These are phyloP conservation scores for Podospora comata DNA, from an alignment of 495 filamentous ascomycete genomes.

Conservation along the genomic window DNA sequence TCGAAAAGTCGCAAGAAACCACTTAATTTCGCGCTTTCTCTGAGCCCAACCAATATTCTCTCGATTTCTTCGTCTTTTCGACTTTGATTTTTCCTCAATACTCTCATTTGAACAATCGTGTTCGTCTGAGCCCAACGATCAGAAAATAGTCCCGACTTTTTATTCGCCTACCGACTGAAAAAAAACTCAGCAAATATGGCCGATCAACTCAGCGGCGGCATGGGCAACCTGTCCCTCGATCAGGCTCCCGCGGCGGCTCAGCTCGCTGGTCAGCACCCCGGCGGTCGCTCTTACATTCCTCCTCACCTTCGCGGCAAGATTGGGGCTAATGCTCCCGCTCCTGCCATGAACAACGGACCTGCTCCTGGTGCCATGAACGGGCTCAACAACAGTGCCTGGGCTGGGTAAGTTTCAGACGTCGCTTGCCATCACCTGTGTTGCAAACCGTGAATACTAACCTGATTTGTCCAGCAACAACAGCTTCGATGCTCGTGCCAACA, in stretches of 20 bases:
- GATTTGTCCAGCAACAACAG: slow-evolving; percentile 38
- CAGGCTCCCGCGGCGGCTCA: slow-evolving; percentile 61
- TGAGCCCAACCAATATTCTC: slow-evolving; percentile 25
- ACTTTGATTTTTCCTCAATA: slow-evolving; percentile 27
- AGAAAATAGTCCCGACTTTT: not conserved
- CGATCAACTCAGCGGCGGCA: slow-evolving; percentile 89
- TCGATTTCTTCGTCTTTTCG: slow-evolving; percentile 35
- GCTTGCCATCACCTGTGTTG: slow-evolving; percentile 6
- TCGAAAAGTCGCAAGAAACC: slow-evolving; percentile 11
- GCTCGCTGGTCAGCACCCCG: slow-evolving; percentile 42
- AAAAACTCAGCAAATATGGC: slow-evolving; percentile 64
- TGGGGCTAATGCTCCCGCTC: slow-evolving; percentile 34
- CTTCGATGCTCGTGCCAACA: slow-evolving; percentile 39
- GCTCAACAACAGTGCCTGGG: slow-evolving; percentile 62
- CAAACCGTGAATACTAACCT: slow-evolving; percentile 2
- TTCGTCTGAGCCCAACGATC: slow-evolving; percentile 20
- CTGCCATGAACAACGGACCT: not conserved
- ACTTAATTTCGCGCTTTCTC: slow-evolving; percentile 17
- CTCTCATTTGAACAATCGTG: slow-evolving; percentile 37
- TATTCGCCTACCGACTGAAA: not conserved
- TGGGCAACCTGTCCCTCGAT: slow-evolving; percentile 74
- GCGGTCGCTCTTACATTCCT: slow-evolving; percentile 82
- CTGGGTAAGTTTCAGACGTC: slow-evolving; percentile 46
- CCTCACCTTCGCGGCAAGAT: slow-evolving; percentile 80
- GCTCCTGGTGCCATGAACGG: slow-evolving; percentile 11